Percentiles rank a stretch among this genome's conserved stretches.
Evolutionary conservation across 176 grass and related monocot species (phyloP).

Genomic region (Phoenix dactylifera): DNA sequence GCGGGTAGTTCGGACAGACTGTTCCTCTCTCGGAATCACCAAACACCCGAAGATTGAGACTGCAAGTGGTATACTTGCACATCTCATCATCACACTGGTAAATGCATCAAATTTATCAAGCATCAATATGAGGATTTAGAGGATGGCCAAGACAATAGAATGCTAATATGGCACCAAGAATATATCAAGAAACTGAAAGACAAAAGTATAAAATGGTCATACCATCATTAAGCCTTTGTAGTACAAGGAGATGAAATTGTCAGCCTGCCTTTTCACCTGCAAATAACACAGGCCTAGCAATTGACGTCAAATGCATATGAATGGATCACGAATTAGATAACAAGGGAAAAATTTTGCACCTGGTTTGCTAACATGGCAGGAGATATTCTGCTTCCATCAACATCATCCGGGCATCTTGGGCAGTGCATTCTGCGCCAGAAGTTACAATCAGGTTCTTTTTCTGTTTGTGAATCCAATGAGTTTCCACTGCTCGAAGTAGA

Average conservation of each 20-base stretch:
- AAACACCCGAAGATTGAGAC: slow-evolving; percentile 74
- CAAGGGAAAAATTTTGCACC: slow-evolving; percentile 24
- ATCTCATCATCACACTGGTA: slow-evolving; percentile 79
- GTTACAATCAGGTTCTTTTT: slow-evolving; percentile 41
- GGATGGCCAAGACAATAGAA: background rate
- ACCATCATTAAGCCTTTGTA: slow-evolving; percentile 87
- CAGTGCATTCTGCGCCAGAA: slow-evolving; percentile 76
- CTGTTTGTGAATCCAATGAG: slow-evolving; percentile 33
- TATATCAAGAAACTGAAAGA: background rate
- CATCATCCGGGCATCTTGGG: slow-evolving; percentile 65
- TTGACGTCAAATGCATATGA: slow-evolving; percentile 7
- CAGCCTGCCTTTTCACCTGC: slow-evolving; percentile 92
- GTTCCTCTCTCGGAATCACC: slow-evolving; percentile 80
- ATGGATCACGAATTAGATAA: background rate
- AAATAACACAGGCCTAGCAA: slow-evolving; percentile 10
- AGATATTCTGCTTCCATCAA: slow-evolving; percentile 51
- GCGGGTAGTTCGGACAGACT: slow-evolving; percentile 79
- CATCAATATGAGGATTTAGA: slow-evolving; percentile 5
- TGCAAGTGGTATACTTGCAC: slow-evolving; percentile 69
- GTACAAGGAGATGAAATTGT: slow-evolving; percentile 71
- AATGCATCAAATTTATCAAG: background rate
- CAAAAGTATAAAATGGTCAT: slow-evolving; percentile 9
- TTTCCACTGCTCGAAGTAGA: slow-evolving; percentile 25
- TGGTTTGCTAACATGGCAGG: slow-evolving; percentile 69
- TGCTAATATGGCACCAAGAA: background rate